These are phyloP conservation scores for Penicillium aurantiogriseum DNA, from an alignment of 2,329 filamentous ascomycete species.

Conservation along the genomic window DNA sequence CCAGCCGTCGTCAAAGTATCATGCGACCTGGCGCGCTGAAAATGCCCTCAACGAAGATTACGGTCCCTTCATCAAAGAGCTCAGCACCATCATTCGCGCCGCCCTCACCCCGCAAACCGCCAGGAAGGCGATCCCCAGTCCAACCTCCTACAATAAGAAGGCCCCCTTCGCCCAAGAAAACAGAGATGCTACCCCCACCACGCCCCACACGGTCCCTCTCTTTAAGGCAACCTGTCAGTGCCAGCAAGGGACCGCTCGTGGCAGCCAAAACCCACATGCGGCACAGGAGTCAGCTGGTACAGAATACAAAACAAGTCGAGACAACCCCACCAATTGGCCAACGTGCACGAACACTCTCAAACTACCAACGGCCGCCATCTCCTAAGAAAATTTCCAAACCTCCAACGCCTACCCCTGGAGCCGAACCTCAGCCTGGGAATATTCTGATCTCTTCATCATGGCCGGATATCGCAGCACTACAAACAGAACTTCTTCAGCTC, in stretches of 20 bases:
- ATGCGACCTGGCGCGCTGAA: slow-evolving; percentile 29
- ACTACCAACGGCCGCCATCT: slow-evolving; percentile 40
- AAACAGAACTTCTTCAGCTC: slow-evolving; percentile 47
- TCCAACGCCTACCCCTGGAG: slow-evolving; percentile 18
- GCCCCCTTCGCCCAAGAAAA: slow-evolving; percentile 29
- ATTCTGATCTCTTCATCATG: slow-evolving; percentile 31
- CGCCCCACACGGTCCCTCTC: slow-evolving; percentile 39
- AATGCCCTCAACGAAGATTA: slow-evolving; percentile 16
- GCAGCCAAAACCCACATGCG: slow-evolving; percentile 31
- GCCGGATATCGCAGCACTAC: slow-evolving; percentile 38
- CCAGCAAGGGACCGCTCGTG: slow-evolving; percentile 18
- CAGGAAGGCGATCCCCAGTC: slow-evolving; percentile 10
- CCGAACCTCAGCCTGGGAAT: slow-evolving; percentile 15
- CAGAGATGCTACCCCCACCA: slow-evolving; percentile 35
- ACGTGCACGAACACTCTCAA: slow-evolving; percentile 34
- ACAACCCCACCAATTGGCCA: slow-evolving; percentile 19
- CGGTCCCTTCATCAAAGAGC: slow-evolving; percentile 20
- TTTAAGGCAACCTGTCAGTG: slow-evolving; percentile 33
- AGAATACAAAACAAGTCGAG: slow-evolving; percentile 19
- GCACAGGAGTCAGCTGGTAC: slow-evolving; percentile 37
- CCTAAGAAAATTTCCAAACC: slow-evolving; percentile 38
- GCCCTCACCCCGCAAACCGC: slow-evolving; percentile 27
- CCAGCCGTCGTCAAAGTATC: slow-evolving; percentile 32
- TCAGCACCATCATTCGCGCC: slow-evolving; percentile 19
- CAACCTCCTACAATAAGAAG: slow-evolving; percentile 11